Percentiles rank a stretch among this genome's conserved stretches.
Conservation (phyloP, 306 rosid genomes). For the Cicer bijugum region DNA sequence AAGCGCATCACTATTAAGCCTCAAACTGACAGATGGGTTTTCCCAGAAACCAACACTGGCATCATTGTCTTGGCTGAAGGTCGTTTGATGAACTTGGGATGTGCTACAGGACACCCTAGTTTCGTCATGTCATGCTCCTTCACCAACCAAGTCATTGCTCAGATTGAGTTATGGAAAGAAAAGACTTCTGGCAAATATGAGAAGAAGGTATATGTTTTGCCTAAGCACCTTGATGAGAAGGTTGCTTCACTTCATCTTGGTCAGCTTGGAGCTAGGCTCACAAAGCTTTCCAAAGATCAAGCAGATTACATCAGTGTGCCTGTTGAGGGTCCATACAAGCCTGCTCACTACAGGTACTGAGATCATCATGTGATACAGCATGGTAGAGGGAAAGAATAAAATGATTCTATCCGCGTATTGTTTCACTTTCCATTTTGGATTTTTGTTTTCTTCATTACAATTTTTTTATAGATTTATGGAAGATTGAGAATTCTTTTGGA, state of each 20-base stretch:
- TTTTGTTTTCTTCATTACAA: conserved; percentile 17
- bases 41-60: conserved; percentile 75
- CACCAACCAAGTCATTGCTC: conserved; percentile 98
- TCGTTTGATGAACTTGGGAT: conserved; percentile 96
- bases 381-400: not conserved
- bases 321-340: conserved; percentile 94
- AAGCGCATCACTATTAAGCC: conserved; percentile 91
- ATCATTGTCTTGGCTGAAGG: conserved; percentile 91
- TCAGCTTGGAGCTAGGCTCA: conserved; percentile 94
- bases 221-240: conserved; percentile 96
- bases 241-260: conserved; percentile 94
- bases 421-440: not conserved
- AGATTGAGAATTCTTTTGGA: conserved; percentile 43
- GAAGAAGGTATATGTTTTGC: conserved; percentile 90
- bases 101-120: conserved; percentile 99
- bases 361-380: conserved; percentile 17
- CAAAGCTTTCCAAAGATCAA: conserved; percentile 81
- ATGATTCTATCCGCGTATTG: not conserved
- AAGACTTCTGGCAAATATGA: conserved; percentile 75
- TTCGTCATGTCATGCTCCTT: conserved; percentile 99
- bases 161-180: conserved; percentile 94
- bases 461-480: conserved; percentile 10
- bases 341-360: conserved; percentile 87
- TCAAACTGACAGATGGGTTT: conserved; percentile 96
- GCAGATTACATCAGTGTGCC: conserved; percentile 93